Conservation (phyloP, 1,284 basidiomycete genomes). For the Cystobasidium slooffiae region DNA sequence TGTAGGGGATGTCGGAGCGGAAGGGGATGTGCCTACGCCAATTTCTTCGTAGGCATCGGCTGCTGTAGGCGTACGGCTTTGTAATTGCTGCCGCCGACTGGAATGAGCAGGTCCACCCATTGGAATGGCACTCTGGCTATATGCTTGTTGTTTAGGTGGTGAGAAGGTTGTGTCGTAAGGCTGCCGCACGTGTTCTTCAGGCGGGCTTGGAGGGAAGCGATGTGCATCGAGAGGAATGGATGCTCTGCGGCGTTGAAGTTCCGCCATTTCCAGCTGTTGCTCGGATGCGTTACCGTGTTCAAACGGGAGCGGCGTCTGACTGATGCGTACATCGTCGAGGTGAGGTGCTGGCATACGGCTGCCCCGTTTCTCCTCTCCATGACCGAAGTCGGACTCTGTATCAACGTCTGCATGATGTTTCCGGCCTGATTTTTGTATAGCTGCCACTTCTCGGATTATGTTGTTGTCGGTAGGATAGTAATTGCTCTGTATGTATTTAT, state of each 20-base stretch:
- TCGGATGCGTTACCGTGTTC: not conserved
- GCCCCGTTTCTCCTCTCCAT: not conserved
- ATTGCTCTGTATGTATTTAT: slow-evolving; percentile 69
- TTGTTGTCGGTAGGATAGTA: slow-evolving; percentile 79
- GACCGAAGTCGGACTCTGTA: slow-evolving; percentile 3
- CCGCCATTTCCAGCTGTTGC: slow-evolving; percentile 17
- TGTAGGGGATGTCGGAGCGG: slow-evolving; percentile 1
- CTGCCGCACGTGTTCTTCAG: not conserved
- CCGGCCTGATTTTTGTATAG: not conserved
- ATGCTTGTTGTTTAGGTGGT: not conserved
- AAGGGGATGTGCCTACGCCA: not conserved
- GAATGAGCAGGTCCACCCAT: not conserved
- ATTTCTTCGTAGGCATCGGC: slow-evolving; percentile 18
- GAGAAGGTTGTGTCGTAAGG: slow-evolving; percentile 10
- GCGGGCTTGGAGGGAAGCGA: slow-evolving; percentile 6
- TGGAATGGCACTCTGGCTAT: slow-evolving; percentile 13
- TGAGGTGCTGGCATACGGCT: slow-evolving; percentile 6
- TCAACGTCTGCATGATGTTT: not conserved
- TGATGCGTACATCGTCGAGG: slow-evolving; percentile 14
- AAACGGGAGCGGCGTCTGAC: slow-evolving; percentile 15
- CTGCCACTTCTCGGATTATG: slow-evolving; percentile 71
- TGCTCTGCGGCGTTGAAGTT: not conserved
- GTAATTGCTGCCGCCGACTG: not conserved
- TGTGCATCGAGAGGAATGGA: slow-evolving; percentile 2
- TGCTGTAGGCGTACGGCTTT: not conserved